A percentile compares a stretch with the other conserved stretches of the same genome.
phyloP scores from a whole-genome alignment of 441 rosid species.

The Pelargonium citronellum region DNA sequence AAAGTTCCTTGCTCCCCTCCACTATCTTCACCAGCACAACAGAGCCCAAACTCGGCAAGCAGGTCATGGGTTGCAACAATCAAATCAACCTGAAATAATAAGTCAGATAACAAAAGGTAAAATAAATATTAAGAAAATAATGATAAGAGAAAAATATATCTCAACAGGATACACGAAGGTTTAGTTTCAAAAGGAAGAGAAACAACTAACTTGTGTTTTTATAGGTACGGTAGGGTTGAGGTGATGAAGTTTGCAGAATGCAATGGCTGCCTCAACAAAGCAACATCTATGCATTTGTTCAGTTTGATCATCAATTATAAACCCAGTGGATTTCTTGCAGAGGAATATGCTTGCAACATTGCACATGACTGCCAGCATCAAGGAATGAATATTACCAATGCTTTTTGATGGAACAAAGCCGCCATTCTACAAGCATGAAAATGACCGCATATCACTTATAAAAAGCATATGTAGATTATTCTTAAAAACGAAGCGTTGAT shows the following conservation, averaged over 20 bases:
- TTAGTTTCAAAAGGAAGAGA: constrained; percentile 10
- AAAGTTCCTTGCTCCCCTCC: constrained; percentile 88
- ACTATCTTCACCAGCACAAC: constrained; percentile 76
- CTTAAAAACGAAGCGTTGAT: not conserved
- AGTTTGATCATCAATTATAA: constrained; percentile 40
- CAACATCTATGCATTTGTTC: constrained; percentile 69
- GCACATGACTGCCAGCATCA: constrained; percentile 81
- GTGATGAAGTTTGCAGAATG: constrained; percentile 94
- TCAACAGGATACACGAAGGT: not conserved
- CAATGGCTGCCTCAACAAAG: constrained; percentile 76
- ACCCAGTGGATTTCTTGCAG: constrained; percentile 49
- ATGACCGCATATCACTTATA: constrained; percentile 21
- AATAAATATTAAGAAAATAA: constrained; percentile 9
- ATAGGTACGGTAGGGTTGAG: constrained; percentile 52
- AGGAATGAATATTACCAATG: constrained; percentile 58
- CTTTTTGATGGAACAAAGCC: constrained; percentile 35
- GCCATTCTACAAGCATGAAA: constrained; percentile 51
- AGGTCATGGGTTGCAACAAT: constrained; percentile 82
- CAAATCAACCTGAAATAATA: constrained; percentile 63
- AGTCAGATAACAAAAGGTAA: constrained; percentile 8
- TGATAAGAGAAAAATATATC: constrained; percentile 15
- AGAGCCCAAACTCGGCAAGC: constrained; percentile 92
- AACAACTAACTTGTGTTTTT: constrained; percentile 64
- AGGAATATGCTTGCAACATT: constrained; percentile 55
- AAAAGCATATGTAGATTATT: not conserved